Conservation (phyloP, 176 grass and related monocot genomes). For the Miscanthus lutarioriparius region DNA sequence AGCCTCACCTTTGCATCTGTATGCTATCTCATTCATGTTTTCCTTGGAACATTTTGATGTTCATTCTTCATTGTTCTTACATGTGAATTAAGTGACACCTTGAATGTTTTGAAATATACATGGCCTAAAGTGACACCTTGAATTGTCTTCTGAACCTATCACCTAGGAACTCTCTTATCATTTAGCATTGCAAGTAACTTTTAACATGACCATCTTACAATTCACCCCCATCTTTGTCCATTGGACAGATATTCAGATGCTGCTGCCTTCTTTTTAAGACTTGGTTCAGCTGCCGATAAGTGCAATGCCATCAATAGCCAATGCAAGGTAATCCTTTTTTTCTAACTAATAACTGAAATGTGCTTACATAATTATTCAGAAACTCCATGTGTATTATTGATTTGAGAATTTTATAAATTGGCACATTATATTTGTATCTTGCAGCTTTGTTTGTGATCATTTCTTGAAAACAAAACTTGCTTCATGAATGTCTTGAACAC, state of each 20-base stretch:
- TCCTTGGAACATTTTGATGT: background rate
- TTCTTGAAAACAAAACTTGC: background rate
- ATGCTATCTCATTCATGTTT: background rate
- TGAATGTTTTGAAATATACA: background rate
- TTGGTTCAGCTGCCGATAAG: conserved; percentile 90
- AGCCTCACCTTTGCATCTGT: background rate
- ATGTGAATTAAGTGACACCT: background rate
- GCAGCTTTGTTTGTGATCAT: background rate
- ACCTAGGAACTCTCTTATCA: background rate
- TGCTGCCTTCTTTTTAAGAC: conserved; percentile 76
- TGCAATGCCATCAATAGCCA: conserved; percentile 94
- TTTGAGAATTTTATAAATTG: background rate
- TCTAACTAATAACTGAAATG: background rate
- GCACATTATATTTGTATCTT: background rate
- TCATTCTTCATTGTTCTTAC: background rate
- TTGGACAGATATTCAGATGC: conserved; percentile 77
- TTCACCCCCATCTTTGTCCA: conserved; percentile 10
- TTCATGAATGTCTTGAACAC: background rate
- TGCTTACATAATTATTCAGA: conserved; percentile 9
- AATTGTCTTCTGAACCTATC: background rate
- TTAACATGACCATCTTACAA: background rate
- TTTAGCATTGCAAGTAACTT: background rate
- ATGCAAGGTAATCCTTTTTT: no score
- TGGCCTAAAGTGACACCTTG: background rate
- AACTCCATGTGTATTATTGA: background rate